These are phyloP conservation scores for Pleomassaria siparia DNA, from an alignment of 2,329 filamentous ascomycete genomes.

Conservation along the genomic window DNA sequence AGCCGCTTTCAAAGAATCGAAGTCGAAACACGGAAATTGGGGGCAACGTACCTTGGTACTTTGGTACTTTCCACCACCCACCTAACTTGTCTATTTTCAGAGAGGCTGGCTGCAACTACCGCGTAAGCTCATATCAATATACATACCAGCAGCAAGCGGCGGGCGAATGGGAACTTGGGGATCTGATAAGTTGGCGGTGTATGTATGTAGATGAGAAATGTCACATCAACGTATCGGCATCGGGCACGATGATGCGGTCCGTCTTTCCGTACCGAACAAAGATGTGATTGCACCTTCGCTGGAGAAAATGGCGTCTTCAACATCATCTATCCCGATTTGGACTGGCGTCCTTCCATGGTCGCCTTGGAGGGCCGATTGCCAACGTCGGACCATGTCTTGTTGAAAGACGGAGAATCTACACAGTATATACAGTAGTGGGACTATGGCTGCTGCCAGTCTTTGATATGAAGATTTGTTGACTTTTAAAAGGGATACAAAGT, in stretches of 20 bases:
- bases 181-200: conserved; percentile 2
- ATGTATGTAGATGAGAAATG: background rate
- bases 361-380: background rate
- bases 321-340: background rate
- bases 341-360: background rate
- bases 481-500: too few species aligned
- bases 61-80: too few species aligned
- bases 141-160: background rate
- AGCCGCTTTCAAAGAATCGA: background rate
- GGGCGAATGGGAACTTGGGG: background rate
- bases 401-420: too few species aligned
- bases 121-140: background rate
- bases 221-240: background rate
- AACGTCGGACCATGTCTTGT: background rate
- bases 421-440: too few species aligned
- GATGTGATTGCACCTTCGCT: background rate
- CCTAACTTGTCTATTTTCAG: too few species aligned
- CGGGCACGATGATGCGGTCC: background rate
- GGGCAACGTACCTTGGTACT: background rate
- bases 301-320: background rate
- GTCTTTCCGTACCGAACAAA: background rate
- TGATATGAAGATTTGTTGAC: too few species aligned
- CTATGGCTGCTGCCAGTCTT: too few species aligned
- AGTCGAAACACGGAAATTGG: background rate
- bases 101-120: background rate